Percentiles rank a stretch among this genome's conserved stretches.
Conservation (phyloP, 192 early-diverging fungal genomes). For the Backusella sp. region DNA sequence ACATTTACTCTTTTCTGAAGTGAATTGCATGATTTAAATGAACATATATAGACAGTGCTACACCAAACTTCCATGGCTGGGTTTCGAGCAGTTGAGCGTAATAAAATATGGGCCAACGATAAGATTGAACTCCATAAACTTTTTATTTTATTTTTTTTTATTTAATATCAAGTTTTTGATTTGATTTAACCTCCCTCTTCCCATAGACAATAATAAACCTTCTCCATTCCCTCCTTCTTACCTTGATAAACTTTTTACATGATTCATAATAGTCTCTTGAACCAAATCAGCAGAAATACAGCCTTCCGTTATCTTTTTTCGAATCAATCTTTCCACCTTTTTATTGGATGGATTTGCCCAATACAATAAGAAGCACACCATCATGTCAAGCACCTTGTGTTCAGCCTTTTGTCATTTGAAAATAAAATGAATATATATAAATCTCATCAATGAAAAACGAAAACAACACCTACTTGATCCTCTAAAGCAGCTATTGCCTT, state of each 20-base stretch:
- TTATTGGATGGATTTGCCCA: slow-evolving; percentile 53
- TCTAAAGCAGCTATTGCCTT: slow-evolving; percentile 53
- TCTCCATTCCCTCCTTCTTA: slow-evolving; percentile 14
- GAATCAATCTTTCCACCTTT: slow-evolving; percentile 49
- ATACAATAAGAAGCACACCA: slow-evolving; percentile 50
- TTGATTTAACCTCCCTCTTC: not conserved
- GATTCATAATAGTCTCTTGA: slow-evolving; percentile 45
- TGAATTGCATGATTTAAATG: slow-evolving; percentile 58
- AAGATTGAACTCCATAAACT: slow-evolving; percentile 53
- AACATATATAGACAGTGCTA: slow-evolving; percentile 46
- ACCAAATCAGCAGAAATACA: slow-evolving; percentile 42
- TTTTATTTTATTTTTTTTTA: not conserved
- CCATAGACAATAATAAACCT: not conserved
- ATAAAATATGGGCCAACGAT: slow-evolving; percentile 57
- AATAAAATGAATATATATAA: not conserved
- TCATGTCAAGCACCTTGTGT: slow-evolving; percentile 51
- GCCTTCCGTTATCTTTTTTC: slow-evolving; percentile 49
- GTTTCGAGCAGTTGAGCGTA: slow-evolving; percentile 52
- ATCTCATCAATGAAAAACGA: not conserved
- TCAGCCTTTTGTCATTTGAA: slow-evolving; percentile 25
- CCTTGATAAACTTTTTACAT: slow-evolving; percentile 45
- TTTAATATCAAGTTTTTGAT: not conserved
- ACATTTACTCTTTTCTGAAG: slow-evolving; percentile 63
- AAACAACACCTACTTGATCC: slow-evolving; percentile 38
- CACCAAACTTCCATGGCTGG: slow-evolving; percentile 39